Base-by-base conservation (phyloP, 164 flowering plant genomes). In the Umbellularia californica region DNA sequence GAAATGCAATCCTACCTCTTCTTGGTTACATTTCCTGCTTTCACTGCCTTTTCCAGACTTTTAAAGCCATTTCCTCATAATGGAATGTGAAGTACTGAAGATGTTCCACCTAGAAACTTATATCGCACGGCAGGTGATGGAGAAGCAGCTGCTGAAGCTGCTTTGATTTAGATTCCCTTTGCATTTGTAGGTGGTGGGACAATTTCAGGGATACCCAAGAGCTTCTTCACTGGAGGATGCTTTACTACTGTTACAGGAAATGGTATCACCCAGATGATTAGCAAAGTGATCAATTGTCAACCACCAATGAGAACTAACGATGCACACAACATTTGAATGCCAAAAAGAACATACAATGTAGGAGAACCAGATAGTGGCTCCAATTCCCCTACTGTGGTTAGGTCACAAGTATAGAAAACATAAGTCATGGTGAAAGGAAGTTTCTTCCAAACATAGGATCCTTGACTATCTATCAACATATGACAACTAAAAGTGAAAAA, bases 201-300 rank as follows among this genome's bases (percentile, higher is more conserved):
- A 0, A 73, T 3, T 68, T 73, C 72, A 63, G 79, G 79, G 41
- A 77, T 55, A 22, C 69, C 72, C 3, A 77, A 68, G 65, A 72
- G 50, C 71, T 69, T 69, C 75, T 73, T 77, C 19, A 77, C 79
- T 23, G 76, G 28, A 67, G 72, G 79, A 13, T 65, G 68, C 73
- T 69, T 77, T 20, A 77, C 50, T 15, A 77, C 79, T 77, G 79
- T 51, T 22, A 41, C 28, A 72, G 17, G 58, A 25, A 13, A 25
- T 58, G 19, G 24, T 50, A 60, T 20, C 5, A 20, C 25, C 12
- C 6, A 68, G 22, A 22, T 24, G 68, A 41, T 41, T 41, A 41
- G 47, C 47, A 41, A 7, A 41, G 47, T 5, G 10, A 41, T 41
- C 47, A 41, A 41, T 7, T 41, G 47, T 41, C 47, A 41, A 41